Percentiles rank a stretch among this genome's conserved stretches.
Evolutionary conservation across 2,329 filamentous ascomycete genomes (phyloP).

Genomic region (Pseudocercospora macadamiae): DNA sequence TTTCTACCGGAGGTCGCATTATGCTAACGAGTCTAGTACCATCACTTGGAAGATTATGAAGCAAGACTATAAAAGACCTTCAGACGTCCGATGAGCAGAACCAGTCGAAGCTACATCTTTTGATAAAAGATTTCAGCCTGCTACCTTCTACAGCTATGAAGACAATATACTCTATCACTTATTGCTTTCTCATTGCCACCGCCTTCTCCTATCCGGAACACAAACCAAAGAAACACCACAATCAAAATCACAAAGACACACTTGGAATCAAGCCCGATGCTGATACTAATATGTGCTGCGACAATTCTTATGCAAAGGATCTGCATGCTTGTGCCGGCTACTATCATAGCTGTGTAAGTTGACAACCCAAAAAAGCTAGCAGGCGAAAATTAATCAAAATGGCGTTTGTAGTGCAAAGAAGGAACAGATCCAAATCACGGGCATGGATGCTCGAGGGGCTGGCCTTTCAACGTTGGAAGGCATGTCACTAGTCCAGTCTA

Average conservation of each 20-base stretch:
- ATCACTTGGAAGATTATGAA: too few species aligned
- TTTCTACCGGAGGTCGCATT: neutral
- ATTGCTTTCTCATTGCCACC: neutral
- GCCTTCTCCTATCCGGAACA: neutral
- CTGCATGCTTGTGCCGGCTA: neutral
- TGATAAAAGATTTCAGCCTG: neutral
- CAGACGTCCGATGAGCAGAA: neutral
- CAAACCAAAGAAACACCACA: neutral
- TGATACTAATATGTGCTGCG: neutral
- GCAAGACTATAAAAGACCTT: neutral
- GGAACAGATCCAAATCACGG: neutral
- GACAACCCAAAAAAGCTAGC: neutral
- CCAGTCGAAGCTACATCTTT: neutral
- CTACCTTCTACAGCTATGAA: neutral
- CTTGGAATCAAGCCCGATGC: neutral
- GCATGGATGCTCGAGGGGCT: neutral
- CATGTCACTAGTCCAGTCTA: neutral
- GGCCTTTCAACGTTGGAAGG: neutral
- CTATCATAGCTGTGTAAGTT: neutral
- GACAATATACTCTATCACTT: neutral
- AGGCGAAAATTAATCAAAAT: neutral
- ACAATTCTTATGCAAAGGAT: neutral
- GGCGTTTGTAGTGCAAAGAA: neutral
- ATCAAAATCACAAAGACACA: neutral
- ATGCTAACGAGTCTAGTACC: neutral